phyloP scores from a whole-genome alignment of 129 eudicot genomes.

The Dittrichia graveolens region DNA sequence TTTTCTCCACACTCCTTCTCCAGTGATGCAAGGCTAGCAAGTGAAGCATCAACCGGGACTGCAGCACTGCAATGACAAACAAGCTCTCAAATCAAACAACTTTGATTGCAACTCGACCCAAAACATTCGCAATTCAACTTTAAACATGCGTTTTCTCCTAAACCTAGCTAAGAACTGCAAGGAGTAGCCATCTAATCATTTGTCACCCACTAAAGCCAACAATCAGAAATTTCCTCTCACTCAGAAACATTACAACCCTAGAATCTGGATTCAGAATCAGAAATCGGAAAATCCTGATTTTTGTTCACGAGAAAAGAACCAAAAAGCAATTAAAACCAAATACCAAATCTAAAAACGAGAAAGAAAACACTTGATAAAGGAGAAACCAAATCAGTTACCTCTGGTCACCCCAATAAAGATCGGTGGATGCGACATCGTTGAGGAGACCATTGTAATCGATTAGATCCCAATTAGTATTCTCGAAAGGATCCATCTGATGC shows the following conservation, averaged over 20 bases:
- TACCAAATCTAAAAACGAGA: neutral
- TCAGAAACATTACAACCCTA: slow-evolving; percentile 27
- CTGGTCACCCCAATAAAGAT: slow-evolving; percentile 53
- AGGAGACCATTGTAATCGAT: slow-evolving; percentile 53
- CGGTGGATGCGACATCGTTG: slow-evolving; percentile 52
- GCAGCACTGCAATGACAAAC: slow-evolving; percentile 45
- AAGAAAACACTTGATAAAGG: neutral
- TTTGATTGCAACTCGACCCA: neutral
- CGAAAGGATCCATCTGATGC: slow-evolving; percentile 50
- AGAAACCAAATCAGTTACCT: slow-evolving; percentile 30
- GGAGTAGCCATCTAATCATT: neutral
- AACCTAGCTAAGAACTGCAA: slow-evolving; percentile 17
- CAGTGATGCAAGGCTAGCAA: slow-evolving; percentile 36
- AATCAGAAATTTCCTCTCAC: neutral
- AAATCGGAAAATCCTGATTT: neutral
- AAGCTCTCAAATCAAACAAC: slow-evolving; percentile 22
- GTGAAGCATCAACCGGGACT: slow-evolving; percentile 44
- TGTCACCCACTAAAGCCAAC: neutral
- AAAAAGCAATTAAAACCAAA: neutral
- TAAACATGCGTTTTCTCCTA: slow-evolving; percentile 9
- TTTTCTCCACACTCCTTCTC: slow-evolving; percentile 46
- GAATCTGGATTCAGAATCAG: neutral
- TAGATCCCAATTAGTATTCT: slow-evolving; percentile 51
- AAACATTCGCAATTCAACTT: neutral
- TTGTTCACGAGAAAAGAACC: neutral